phyloP scores from a whole-genome alignment of 2,329 filamentous ascomycete genomes.

The Pseudogymnoascus sp. region DNA sequence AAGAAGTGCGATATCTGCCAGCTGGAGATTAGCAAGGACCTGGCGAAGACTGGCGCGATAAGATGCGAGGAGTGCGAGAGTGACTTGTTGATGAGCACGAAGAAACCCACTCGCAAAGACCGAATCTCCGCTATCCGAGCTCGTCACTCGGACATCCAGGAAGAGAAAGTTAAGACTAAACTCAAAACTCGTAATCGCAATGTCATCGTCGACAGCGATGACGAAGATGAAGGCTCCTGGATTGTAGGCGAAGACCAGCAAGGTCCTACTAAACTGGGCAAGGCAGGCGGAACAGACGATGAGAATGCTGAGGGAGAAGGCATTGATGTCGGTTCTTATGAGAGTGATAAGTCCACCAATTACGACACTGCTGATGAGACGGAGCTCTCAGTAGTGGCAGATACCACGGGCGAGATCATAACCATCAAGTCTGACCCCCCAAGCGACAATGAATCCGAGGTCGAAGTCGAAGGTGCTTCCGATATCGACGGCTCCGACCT shows the following conservation, averaged over 20 bases:
- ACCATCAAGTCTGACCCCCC: constrained; percentile 21
- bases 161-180: constrained; percentile 18
- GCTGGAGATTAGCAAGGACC: constrained; percentile 23
- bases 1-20: constrained; percentile 29
- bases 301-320: constrained; percentile 83
- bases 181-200: constrained; percentile 44
- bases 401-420: neutral
- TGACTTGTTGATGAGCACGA: constrained; percentile 54
- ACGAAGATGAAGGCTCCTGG: constrained; percentile 65
- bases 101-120: constrained; percentile 28
- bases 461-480: constrained; percentile 35
- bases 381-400: neutral
- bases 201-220: constrained; percentile 57
- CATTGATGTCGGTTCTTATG: constrained; percentile 62
- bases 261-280: constrained; percentile 53
- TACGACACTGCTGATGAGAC: neutral
- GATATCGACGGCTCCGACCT: constrained; percentile 26
- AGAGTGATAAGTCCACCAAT: constrained; percentile 33
- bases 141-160: constrained; percentile 27
- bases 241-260: constrained; percentile 63
- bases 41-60: constrained; percentile 34
- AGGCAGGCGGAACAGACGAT: constrained; percentile 75
- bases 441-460: constrained; percentile 29
- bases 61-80: constrained; percentile 66
- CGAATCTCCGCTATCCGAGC: constrained; percentile 19